These are phyloP conservation scores for Jacaranda mimosifolia DNA, from an alignment of 257 asterid species.

Conservation along the genomic window DNA sequence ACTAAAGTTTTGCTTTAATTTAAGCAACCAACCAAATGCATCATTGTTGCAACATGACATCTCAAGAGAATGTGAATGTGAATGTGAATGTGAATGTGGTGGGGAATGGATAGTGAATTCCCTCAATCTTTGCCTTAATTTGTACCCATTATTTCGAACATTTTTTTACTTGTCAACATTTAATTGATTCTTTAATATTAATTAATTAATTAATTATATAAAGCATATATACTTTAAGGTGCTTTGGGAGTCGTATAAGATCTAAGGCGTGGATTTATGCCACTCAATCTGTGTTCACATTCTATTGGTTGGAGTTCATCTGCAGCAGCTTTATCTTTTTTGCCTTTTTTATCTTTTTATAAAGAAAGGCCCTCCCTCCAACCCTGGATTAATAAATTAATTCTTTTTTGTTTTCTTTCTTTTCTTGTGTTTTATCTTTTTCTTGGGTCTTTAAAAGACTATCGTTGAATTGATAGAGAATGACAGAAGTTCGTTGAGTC, in stretches of 20 bases:
- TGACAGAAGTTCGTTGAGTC: no score
- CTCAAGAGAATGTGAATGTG: no score
- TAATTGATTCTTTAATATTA: slow-evolving; percentile 15
- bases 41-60: neutral
- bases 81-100: slow-evolving; percentile 2
- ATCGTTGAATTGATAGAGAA: no score
- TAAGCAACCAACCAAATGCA: neutral
- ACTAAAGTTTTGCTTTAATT: neutral
- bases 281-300: slow-evolving; percentile 28
- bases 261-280: slow-evolving; percentile 39
- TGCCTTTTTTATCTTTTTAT: neutral
- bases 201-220: neutral
- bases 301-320: slow-evolving; percentile 32
- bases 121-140: slow-evolving; percentile 34
- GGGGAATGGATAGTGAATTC: slow-evolving; percentile 2
- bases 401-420: no score
- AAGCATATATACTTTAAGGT: slow-evolving; percentile 24
- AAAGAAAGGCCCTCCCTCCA: neutral
- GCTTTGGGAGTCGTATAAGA: slow-evolving; percentile 38
- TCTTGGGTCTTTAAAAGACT: no score
- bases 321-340: slow-evolving; percentile 6
- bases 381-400: neutral
- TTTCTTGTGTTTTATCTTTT: no score
- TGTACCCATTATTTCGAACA: slow-evolving; percentile 38
- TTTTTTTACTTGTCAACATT: neutral